Evolutionary conservation across 2,329 filamentous ascomycete species (phyloP).

Genomic region (Gyromitra esculenta): DNA sequence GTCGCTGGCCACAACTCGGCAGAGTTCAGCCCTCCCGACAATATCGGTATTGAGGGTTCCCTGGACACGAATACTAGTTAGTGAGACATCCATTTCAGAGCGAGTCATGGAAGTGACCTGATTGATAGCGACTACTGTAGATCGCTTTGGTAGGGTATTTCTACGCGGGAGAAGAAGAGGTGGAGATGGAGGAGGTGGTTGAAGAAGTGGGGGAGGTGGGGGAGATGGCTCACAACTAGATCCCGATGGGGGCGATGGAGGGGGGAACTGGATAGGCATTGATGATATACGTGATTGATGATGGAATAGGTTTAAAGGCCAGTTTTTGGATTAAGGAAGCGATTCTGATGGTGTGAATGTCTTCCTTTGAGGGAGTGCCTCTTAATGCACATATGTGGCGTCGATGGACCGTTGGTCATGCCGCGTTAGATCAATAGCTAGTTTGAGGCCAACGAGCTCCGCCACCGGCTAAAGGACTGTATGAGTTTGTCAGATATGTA

Average conservation of each 20-base stretch:
- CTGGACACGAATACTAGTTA: conserved; percentile 63
- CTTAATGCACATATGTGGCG: background rate
- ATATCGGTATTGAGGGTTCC: conserved; percentile 89
- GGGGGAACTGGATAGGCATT: conserved; percentile 43
- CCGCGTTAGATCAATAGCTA: background rate
- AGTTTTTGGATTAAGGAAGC: background rate
- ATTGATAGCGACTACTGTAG: conserved; percentile 8
- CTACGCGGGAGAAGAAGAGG: conserved; percentile 30
- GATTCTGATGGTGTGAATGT: background rate
- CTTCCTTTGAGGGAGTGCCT: too few relatives aligned
- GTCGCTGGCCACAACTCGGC: conserved; percentile 90
- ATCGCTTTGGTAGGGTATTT: conserved; percentile 13
- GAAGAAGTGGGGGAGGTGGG: conserved; percentile 21
- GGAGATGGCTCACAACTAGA: conserved; percentile 16
- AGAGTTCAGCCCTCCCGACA: conserved; percentile 78
- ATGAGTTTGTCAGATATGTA: background rate
- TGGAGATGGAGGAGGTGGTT: conserved; percentile 30
- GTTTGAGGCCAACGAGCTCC: background rate
- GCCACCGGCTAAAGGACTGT: background rate
- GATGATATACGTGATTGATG: background rate
- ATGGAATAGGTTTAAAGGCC: background rate
- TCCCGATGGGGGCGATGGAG: conserved; percentile 24
- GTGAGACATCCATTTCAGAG: background rate
- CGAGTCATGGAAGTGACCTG: background rate
- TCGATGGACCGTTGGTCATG: background rate